These are phyloP conservation scores for Coemansia sp. DNA, from an alignment of 192 early-diverging fungal genomes.

Conservation along the genomic window DNA sequence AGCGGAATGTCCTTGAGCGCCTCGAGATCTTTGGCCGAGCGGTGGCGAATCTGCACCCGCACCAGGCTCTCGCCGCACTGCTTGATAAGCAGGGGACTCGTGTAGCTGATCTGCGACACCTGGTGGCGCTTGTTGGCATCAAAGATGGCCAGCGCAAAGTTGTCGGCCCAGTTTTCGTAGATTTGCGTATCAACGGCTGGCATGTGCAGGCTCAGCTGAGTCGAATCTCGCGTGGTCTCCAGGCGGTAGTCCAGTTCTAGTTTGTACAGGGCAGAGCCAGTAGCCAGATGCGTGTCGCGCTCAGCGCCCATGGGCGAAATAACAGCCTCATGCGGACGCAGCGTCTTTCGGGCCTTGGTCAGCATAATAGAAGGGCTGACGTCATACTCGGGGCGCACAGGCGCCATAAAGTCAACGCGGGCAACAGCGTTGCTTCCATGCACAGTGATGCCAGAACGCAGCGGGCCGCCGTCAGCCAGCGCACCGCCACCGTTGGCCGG, in stretches of 20 bases:
- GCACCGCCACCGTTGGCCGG: slow-evolving; percentile 39
- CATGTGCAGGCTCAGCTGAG: slow-evolving; percentile 48
- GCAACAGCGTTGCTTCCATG: slow-evolving; percentile 57
- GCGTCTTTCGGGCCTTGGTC: slow-evolving; percentile 63
- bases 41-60: slow-evolving; percentile 74
- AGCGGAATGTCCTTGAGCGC: slow-evolving; percentile 65
- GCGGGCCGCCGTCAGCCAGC: slow-evolving; percentile 26
- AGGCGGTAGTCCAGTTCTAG: slow-evolving; percentile 76
- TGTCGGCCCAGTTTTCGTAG: slow-evolving; percentile 79
- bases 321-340: slow-evolving; percentile 65
- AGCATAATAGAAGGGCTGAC: slow-evolving; percentile 57
- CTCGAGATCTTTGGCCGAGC: slow-evolving; percentile 69
- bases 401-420: slow-evolving; percentile 70
- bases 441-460: slow-evolving; percentile 23
- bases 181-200: slow-evolving; percentile 59
- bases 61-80: slow-evolving; percentile 84
- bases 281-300: slow-evolving; percentile 71
- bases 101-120: slow-evolving; percentile 70
- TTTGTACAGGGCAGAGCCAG: slow-evolving; percentile 66
- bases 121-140: slow-evolving; percentile 78
- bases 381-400: slow-evolving; percentile 71
- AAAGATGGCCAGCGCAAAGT: slow-evolving; percentile 66
- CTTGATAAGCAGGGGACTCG: slow-evolving; percentile 64
- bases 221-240: slow-evolving; percentile 56
- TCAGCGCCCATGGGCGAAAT: slow-evolving; percentile 66